A percentile compares a stretch with the other conserved stretches of the same genome.
phyloP scores from a whole-genome alignment of 495 filamentous ascomycete species.

The Neurospora sublineolata region DNA sequence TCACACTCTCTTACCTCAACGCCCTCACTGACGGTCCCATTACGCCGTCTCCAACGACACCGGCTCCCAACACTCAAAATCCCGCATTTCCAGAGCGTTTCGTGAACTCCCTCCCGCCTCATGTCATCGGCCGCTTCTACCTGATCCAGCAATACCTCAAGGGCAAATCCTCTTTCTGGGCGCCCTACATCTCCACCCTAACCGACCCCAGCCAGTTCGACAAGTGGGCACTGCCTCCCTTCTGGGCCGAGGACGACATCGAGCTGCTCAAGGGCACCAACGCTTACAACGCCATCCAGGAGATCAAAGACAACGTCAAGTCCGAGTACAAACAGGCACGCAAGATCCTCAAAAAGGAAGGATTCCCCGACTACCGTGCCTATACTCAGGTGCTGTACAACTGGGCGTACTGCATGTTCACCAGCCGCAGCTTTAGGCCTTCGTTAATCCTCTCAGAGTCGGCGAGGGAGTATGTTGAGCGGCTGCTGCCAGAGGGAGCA shows the following conservation, averaged over 20 bases:
- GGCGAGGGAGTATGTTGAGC: constrained; percentile 1
- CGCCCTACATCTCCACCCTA: constrained; percentile 37
- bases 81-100: constrained; percentile 28
- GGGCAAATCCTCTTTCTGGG: constrained; percentile 36
- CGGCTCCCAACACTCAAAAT: background rate
- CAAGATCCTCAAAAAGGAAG: constrained; percentile 25
- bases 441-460: constrained; percentile 27
- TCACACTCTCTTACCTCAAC: constrained; percentile 35
- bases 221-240: constrained; percentile 29
- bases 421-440: constrained; percentile 41
- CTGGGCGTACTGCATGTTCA: constrained; percentile 45
- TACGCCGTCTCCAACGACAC: background rate
- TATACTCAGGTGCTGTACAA: constrained; percentile 37
- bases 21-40: constrained; percentile 24
- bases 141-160: constrained; percentile 37
- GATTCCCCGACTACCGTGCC: constrained; percentile 16
- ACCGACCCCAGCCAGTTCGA: constrained; percentile 35
- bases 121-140: constrained; percentile 38
- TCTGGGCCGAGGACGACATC: constrained; percentile 35
- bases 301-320: constrained; percentile 30
- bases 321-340: constrained; percentile 33
- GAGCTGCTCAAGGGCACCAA: constrained; percentile 40
- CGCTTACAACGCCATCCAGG: constrained; percentile 31
- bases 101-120: constrained; percentile 25
- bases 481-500: constrained; percentile 11